These are phyloP conservation scores for Gynostemma pentaphyllum DNA, from an alignment of 306 rosid species.

Conservation along the genomic window DNA sequence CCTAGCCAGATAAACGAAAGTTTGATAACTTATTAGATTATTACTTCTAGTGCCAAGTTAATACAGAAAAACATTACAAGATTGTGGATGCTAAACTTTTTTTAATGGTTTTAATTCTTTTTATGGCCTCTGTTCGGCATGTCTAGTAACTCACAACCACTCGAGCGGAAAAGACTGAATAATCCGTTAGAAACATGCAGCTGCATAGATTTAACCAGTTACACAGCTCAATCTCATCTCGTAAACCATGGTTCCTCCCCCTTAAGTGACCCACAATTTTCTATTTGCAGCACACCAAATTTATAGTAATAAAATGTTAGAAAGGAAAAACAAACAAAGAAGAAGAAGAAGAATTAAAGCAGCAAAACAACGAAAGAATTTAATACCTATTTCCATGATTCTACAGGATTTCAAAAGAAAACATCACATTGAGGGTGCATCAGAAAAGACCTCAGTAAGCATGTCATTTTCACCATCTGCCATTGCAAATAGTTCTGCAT, in stretches of 20 bases:
- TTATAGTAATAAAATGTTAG: neutral
- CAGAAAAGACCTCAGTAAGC: conserved; percentile 79
- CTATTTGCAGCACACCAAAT: conserved; percentile 18
- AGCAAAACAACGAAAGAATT: conserved; percentile 58
- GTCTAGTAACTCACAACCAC: conserved; percentile 19
- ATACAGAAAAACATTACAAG: conserved; percentile 3
- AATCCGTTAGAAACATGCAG: conserved; percentile 38
- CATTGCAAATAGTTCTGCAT: conserved; percentile 65
- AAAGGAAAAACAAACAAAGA: conserved; percentile 14
- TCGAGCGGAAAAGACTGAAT: conserved; percentile 22
- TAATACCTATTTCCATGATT: conserved; percentile 54
- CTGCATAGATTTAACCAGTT: conserved; percentile 31
- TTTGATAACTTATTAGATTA: neutral
- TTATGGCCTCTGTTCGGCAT: conserved; percentile 3
- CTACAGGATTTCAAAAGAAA: conserved; percentile 46
- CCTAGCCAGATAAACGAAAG: neutral
- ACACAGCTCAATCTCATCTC: conserved; percentile 26
- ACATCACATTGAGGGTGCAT: conserved; percentile 85
- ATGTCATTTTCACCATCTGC: conserved; percentile 66
- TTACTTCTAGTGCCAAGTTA: neutral
- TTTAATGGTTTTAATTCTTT: neutral
- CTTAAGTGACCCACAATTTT: too few relatives aligned
- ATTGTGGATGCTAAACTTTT: neutral
- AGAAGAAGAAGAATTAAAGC: conserved; percentile 6
- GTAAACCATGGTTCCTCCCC: too few relatives aligned